Evolutionary conservation across 306 rosid genomes (phyloP), one percentile per base, ranked within the genome.

Genomic region (Gillenia trifoliata): DNA sequence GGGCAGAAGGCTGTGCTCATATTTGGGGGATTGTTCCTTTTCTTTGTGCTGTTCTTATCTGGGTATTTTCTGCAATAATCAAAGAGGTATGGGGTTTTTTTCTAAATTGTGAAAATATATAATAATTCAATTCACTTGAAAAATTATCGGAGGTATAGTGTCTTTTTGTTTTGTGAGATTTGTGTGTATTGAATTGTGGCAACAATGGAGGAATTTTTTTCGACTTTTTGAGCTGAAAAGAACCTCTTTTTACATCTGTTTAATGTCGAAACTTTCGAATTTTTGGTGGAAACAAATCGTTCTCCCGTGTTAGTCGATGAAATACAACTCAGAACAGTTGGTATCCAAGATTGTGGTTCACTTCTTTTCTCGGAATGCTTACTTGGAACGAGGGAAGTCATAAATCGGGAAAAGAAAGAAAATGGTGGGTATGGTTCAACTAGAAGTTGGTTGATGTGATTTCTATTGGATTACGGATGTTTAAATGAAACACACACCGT

Each of bases 11-110:
- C 93, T 70, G 4, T 94, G 41, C 90, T 94, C 65, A 94, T 94
- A 22, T 94, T 88, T 83, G 98, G 98, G 17, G 61, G 78, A 62
- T 75, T 94, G 86, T 78, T 89, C n/a, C 19, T 87, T 28, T 94
- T 94, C 96, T 92, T 92, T 73, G 87, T 38, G 2, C 87, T 92
- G 6, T 94, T 92, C 78, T 87, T 92, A 54, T 74, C 96, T 52
- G 99, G 99, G 25, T 94, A 94, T 77, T 94, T 92, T 80, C 83
- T 94, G 29, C 96, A 90, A 87, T 94, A 87, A 87, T 82, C 36
- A 31, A 17, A 52, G 17, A 50, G 64, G 74, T 71, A 26, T 45
- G 73, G 28, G 67, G 29, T 10, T 28, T 56, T n/a, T 34, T 74
- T 49, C 2, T 50, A 34, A 34, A 10, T 71, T 38, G 60, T 73